Evolutionary conservation across 768 basidiomycete genomes (phyloP), one percentile per base, ranked within the genome.

Genomic region (Leccinum truebloodii): DNA sequence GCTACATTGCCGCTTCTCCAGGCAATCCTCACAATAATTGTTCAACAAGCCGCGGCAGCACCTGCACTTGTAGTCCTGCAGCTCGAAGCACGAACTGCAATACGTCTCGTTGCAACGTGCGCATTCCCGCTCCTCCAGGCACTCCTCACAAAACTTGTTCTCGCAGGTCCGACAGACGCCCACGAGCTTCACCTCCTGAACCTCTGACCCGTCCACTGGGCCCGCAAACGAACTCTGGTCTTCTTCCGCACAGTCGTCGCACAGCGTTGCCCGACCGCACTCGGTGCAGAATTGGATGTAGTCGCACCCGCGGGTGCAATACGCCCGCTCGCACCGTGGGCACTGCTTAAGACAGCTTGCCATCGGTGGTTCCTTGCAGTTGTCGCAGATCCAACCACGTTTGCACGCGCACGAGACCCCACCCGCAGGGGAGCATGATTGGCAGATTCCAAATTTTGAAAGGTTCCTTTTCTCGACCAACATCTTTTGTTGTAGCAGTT

Each of bases 221-320:
- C 10, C 30, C 30, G 30, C 30, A 32, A 32, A 32, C 30, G 30
- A 32, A 32, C 30, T 32, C 30, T 32, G 30, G 30, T 32, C 69
- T 59, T 32, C 30, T 32, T 13, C 35, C 13, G 35, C 34, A 35
- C 34, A 13, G 34, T 35, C 34, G 34, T 35, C 13, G 34, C 34
- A 71, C 51, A 67, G 13, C 53, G 63, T 67, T 51, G 65, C 59
- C 22, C 59, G 65, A 52, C 41, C 54, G 48, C 70, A 71, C 18
- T 62, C 63, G 41, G 20, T 6, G 37, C 70, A 71, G 12, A 39
- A 61, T n/a, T 54, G 55, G 12, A 71, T 71, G 52, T 73, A 71
- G 1, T 56, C 67, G 69, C 73, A 8, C 53, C 53, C 16, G 34
- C 58, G 30, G 20, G 46, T 9, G 58, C 69, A 71, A 46, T 55